Conservation (phyloP, 192 early-diverging fungal species). For the Chytriomyces sp. region DNA sequence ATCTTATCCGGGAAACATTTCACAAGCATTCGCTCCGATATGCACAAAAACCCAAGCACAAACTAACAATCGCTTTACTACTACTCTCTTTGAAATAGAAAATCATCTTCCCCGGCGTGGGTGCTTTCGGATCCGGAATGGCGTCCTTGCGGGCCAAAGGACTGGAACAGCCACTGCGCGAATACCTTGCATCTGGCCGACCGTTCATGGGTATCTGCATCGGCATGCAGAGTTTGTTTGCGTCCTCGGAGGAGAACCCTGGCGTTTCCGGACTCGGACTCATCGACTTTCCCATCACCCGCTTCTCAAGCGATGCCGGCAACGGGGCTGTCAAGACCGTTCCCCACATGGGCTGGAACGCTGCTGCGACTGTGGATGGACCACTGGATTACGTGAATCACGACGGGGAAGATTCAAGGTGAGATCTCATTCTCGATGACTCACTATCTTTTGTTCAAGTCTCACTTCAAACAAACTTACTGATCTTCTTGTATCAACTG, state of each 20-base stretch:
- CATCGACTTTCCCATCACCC: slow-evolving; percentile 47
- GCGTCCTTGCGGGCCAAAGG: slow-evolving; percentile 72
- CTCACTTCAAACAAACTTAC: slow-evolving; percentile 2
- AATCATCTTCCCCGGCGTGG: slow-evolving; percentile 98
- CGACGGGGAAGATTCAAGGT: slow-evolving; percentile 36
- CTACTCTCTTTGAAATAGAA: slow-evolving; percentile 58
- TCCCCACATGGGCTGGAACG: slow-evolving; percentile 99
- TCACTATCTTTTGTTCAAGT: slow-evolving; percentile 7
- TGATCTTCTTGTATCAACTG: slow-evolving; percentile 5
- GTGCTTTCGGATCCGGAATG: slow-evolving; percentile 95
- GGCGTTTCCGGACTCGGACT: slow-evolving; percentile 81
- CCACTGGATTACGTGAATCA: slow-evolving; percentile 30
- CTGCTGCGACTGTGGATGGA: slow-evolving; percentile 38
- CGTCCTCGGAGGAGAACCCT: slow-evolving; percentile 87
- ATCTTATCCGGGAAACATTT: slow-evolving; percentile 1
- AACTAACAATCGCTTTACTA: no score
- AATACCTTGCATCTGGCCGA: slow-evolving; percentile 81
- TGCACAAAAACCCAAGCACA: no score
- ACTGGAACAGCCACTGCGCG: slow-evolving; percentile 78
- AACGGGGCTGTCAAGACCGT: slow-evolving; percentile 52
- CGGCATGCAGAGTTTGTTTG: slow-evolving; percentile 94
- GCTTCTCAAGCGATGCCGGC: slow-evolving; percentile 15
- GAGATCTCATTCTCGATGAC: neutral
- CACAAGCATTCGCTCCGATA: no score
- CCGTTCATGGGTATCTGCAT: slow-evolving; percentile 99